Evolutionary conservation across 164 flowering plant genomes (phyloP).

Genomic region (Piper betle): DNA sequence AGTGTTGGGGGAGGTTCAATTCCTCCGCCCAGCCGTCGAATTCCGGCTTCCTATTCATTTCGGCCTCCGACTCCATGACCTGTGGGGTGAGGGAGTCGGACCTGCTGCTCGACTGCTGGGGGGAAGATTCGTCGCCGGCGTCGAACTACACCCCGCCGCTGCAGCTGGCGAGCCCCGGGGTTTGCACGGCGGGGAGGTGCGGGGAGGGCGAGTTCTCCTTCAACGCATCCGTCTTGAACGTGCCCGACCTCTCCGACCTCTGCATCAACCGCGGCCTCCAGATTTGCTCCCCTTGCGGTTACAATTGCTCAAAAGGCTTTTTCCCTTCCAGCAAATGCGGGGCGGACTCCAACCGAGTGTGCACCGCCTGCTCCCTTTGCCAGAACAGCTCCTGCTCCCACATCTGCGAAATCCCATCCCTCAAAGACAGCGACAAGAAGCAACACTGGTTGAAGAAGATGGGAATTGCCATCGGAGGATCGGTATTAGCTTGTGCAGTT

Average conservation of each 20-base stretch:
- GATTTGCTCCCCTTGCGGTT: constrained; percentile 73
- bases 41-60: constrained; percentile 63
- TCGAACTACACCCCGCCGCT: constrained; percentile 58
- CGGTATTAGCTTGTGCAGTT: constrained; percentile 25
- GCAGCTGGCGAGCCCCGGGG: constrained; percentile 78
- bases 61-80: constrained; percentile 49
- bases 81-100: constrained; percentile 84
- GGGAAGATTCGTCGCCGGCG: constrained; percentile 16
- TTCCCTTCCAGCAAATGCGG: constrained; percentile 70
- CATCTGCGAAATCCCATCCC: constrained; percentile 34
- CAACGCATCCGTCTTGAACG: constrained; percentile 68
- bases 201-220: constrained; percentile 45
- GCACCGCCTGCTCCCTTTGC: constrained; percentile 86
- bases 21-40: constrained; percentile 45
- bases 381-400: constrained; percentile 77
- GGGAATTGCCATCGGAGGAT: constrained; percentile 34
- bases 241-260: constrained; percentile 56
- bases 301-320: constrained; percentile 50
- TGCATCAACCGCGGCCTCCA: constrained; percentile 47
- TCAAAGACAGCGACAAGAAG: constrained; percentile 17
- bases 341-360: constrained; percentile 49
- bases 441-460: constrained; percentile 19
- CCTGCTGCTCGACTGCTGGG: constrained; percentile 78
- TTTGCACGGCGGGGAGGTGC: constrained; percentile 44
- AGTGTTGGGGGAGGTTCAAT: constrained; percentile 75